A percentile compares a stretch with the other conserved stretches of the same genome.
phyloP scores from a whole-genome alignment of 2,329 filamentous ascomycete genomes.

The Daldinia sp. region DNA sequence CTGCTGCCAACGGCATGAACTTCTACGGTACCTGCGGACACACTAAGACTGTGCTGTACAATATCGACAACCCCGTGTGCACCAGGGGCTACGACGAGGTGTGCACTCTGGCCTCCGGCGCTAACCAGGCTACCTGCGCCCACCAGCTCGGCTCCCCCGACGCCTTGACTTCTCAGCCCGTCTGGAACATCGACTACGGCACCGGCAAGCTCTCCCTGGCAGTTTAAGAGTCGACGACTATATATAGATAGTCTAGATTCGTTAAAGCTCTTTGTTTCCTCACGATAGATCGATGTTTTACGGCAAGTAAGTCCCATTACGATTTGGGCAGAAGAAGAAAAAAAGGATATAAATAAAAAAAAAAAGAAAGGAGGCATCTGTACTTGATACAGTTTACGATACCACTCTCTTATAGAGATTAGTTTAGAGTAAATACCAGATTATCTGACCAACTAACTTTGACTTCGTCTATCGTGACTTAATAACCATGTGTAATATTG shows the following conservation, averaged over 20 bases:
- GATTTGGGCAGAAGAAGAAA: neutral
- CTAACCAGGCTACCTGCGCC: slow-evolving; percentile 60
- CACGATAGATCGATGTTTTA: neutral
- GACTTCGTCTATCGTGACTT: neutral
- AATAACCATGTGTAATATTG: neutral
- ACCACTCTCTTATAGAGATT: neutral
- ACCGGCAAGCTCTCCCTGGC: slow-evolving; percentile 52
- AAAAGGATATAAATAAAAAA: neutral
- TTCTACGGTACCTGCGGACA: slow-evolving; percentile 64
- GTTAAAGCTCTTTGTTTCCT: neutral
- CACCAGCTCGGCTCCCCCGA: slow-evolving; percentile 57
- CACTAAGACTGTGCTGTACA: slow-evolving; percentile 62
- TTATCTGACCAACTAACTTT: neutral
- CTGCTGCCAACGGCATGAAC: slow-evolving; percentile 66
- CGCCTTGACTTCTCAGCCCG: slow-evolving; percentile 54
- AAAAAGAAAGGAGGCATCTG: neutral
- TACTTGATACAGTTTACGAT: neutral
- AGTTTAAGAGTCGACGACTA: slow-evolving; percentile 1
- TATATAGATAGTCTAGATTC: neutral
- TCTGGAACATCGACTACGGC: slow-evolving; percentile 63
- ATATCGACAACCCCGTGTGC: slow-evolving; percentile 64
- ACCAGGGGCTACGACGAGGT: slow-evolving; percentile 60
- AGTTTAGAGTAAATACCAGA: slow-evolving; percentile 6
- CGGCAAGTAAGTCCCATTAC: neutral
- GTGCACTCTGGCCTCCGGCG: slow-evolving; percentile 59